Evolutionary conservation across 495 filamentous ascomycete genomes (phyloP).

Genomic region (Hypoxylon lienhwacheense): DNA sequence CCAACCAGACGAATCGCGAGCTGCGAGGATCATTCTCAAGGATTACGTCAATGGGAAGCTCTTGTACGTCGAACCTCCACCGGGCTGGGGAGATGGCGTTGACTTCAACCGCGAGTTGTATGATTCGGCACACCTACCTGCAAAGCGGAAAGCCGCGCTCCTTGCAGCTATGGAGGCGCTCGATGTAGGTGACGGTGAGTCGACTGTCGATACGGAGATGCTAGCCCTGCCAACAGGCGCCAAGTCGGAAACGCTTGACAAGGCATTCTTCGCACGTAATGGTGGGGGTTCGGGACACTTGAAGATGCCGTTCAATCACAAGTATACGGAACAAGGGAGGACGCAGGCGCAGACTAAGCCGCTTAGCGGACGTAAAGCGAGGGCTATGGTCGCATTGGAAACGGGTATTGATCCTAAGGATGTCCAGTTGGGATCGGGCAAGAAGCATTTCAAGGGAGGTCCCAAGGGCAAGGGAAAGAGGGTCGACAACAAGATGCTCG

Average conservation of each 20-base stretch:
- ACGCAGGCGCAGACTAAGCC: slow-evolving; percentile 59
- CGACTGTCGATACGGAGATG: slow-evolving; percentile 49
- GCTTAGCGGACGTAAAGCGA: slow-evolving; percentile 80
- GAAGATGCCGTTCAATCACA: slow-evolving; percentile 78
- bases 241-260: slow-evolving; percentile 79
- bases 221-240: slow-evolving; percentile 55
- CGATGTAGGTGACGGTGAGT: slow-evolving; percentile 46
- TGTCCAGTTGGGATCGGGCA: slow-evolving; percentile 65
- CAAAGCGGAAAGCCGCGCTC: slow-evolving; percentile 66
- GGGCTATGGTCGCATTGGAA: slow-evolving; percentile 81
- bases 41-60: slow-evolving; percentile 98
- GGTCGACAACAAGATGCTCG: slow-evolving; percentile 39
- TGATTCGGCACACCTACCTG: slow-evolving; percentile 73
- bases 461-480: slow-evolving; percentile 60
- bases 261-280: slow-evolving; percentile 76
- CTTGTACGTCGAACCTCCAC: slow-evolving; percentile 87
- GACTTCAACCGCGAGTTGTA: slow-evolving; percentile 92
- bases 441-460: slow-evolving; percentile 94
- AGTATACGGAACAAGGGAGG: slow-evolving; percentile 79
- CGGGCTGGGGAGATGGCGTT: slow-evolving; percentile 65
- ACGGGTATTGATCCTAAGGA: slow-evolving; percentile 83
- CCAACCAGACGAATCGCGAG: slow-evolving; percentile 89
- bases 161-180: slow-evolving; percentile 49
- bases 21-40: slow-evolving; percentile 88
- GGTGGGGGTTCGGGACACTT: slow-evolving; percentile 65